A percentile compares a stretch with the other conserved stretches of the same genome.
Conservation (phyloP, 768 basidiomycete genomes). For the Lentinula boryana region DNA sequence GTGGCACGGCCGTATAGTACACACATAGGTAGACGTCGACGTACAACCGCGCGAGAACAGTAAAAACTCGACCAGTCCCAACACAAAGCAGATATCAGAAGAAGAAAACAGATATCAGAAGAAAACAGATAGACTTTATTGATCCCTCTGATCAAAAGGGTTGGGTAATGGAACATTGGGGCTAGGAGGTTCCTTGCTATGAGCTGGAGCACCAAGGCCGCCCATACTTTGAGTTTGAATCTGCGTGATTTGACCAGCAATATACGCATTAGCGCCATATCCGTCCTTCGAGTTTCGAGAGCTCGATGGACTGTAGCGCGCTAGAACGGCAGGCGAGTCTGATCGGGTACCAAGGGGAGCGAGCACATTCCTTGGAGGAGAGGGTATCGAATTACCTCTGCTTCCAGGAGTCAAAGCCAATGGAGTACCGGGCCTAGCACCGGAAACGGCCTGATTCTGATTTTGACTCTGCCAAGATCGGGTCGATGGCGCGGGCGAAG, state of each 20-base stretch:
- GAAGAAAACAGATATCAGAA: neutral
- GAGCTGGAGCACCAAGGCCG: neutral
- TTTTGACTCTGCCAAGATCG: neutral
- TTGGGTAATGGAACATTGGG: neutral
- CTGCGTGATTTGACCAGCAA: neutral
- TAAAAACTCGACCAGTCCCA: too few relatives aligned
- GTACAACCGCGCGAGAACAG: too few relatives aligned
- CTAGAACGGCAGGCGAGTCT: neutral
- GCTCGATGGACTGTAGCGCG: neutral
- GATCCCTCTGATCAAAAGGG: neutral
- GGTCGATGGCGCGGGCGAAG: neutral
- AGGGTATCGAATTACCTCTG: neutral
- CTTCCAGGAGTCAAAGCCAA: slow-evolving; percentile 1
- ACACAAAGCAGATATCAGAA: neutral
- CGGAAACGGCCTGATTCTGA: neutral
- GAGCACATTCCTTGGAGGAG: neutral
- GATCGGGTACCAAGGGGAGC: neutral
- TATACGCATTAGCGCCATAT: neutral
- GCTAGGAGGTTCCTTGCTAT: neutral
- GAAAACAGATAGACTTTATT: neutral
- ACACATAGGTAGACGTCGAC: too few relatives aligned
- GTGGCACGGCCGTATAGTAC: too few relatives aligned
- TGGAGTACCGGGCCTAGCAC: neutral
- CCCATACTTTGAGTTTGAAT: neutral
- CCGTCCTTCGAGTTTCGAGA: neutral